These are phyloP conservation scores for Microcyclospora tardicrescens DNA, from an alignment of 2,329 filamentous ascomycete species.

Conservation along the genomic window DNA sequence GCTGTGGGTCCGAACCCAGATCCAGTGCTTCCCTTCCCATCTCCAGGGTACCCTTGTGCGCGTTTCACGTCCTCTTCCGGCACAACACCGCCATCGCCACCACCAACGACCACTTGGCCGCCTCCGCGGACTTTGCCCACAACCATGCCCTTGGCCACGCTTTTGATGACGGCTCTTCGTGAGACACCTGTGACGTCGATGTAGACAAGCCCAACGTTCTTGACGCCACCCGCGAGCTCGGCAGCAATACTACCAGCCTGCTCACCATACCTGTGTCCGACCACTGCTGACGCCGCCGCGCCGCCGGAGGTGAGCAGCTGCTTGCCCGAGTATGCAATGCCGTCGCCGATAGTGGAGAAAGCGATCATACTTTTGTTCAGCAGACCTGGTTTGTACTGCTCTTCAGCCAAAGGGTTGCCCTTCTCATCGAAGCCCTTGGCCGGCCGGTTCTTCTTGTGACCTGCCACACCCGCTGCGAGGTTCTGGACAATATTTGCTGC, in stretches of 20 bases:
- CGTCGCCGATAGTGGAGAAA: slow-evolving; percentile 87
- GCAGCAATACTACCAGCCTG: slow-evolving; percentile 71
- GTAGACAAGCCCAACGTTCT: slow-evolving; percentile 94
- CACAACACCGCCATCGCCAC: slow-evolving; percentile 42
- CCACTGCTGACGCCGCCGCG: slow-evolving; percentile 68
- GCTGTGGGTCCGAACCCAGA: slow-evolving; percentile 9
- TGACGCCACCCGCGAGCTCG: slow-evolving; percentile 70
- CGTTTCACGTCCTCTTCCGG: slow-evolving; percentile 27
- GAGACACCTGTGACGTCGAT: slow-evolving; percentile 93
- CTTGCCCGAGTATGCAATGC: slow-evolving; percentile 75
- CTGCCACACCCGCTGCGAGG: slow-evolving; percentile 61
- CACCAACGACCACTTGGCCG: slow-evolving; percentile 60
- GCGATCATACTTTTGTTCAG: slow-evolving; percentile 95
- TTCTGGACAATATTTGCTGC: slow-evolving; percentile 80
- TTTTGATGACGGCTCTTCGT: slow-evolving; percentile 78
- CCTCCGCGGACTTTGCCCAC: slow-evolving; percentile 66
- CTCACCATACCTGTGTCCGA: slow-evolving; percentile 75
- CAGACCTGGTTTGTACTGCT: slow-evolving; percentile 72
- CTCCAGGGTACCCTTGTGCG: slow-evolving; percentile 13
- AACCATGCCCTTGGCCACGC: slow-evolving; percentile 93
- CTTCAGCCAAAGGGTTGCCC: slow-evolving; percentile 42
- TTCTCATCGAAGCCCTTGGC: slow-evolving; percentile 55
- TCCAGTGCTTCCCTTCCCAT: slow-evolving; percentile 4
- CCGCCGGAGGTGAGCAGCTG: slow-evolving; percentile 63
- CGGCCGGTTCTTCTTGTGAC: slow-evolving; percentile 43